These are phyloP conservation scores for Xylariaceae sp. DNA, from an alignment of 2,329 filamentous ascomycete species.

Conservation along the genomic window DNA sequence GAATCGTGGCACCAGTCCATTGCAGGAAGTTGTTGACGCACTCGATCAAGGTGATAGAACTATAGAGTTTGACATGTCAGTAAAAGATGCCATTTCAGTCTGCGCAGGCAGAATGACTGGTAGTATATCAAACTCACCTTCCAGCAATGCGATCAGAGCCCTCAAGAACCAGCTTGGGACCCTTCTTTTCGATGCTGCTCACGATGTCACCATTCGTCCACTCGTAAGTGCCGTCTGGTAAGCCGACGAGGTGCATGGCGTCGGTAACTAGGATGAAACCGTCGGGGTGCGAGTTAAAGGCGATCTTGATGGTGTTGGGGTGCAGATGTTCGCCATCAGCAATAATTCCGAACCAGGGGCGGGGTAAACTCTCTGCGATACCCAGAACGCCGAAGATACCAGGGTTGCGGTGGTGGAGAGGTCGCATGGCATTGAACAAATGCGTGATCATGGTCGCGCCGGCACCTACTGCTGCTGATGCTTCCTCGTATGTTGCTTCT, in stretches of 20 bases:
- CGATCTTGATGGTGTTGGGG: conserved; percentile 82
- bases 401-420: conserved; percentile 85
- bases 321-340: conserved; percentile 88
- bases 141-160: conserved; percentile 77
- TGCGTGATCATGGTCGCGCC: conserved; percentile 90
- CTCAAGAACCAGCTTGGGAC: conserved; percentile 69
- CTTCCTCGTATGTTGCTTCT: conserved; percentile 81
- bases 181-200: conserved; percentile 64
- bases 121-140: no score
- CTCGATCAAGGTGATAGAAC: conserved; percentile 70
- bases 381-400: conserved; percentile 86
- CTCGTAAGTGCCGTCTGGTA: conserved; percentile 78
- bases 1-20: conserved; percentile 66
- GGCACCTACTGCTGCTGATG: conserved; percentile 63
- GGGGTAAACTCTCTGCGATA: conserved; percentile 50
- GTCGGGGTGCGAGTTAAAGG: conserved; percentile 78
- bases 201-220: conserved; percentile 72
- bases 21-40: conserved; percentile 78
- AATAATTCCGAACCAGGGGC: conserved; percentile 85
- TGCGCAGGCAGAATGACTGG: not conserved
- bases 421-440: conserved; percentile 90
- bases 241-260: conserved; percentile 81
- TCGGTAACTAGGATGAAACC: conserved; percentile 89
- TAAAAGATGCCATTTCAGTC: not conserved
- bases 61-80: conserved; percentile 28